Evolutionary conservation across 2,329 filamentous ascomycete genomes (phyloP), one percentile per base, ranked within the genome.

Genomic region (Leptographium flavum): DNA sequence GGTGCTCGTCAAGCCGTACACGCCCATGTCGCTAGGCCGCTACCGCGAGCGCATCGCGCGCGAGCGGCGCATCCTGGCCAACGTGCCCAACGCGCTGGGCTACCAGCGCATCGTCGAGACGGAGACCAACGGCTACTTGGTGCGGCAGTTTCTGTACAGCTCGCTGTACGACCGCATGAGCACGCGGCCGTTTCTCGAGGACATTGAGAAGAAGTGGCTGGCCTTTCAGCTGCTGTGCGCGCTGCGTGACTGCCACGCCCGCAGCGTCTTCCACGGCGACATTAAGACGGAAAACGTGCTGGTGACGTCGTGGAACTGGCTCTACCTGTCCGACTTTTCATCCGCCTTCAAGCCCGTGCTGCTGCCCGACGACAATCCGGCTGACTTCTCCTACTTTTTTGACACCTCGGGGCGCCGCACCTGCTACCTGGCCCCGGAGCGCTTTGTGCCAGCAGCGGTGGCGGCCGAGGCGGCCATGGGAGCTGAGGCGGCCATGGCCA

Each of bases 301-400:
- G 40, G 90, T 98, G 42, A 98, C 92, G 0, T 96, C 92, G 7
- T 98, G 92, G 92, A 95, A 96, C 65, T 98, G 93, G 92, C 73
- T 98, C 2, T 98, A 96, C 60, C 73, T 98, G 32, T 82, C 88
- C n/a, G 92, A 98, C 61, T 98, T 96, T 60, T 94, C 90, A 4
- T 87, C 90, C 0, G 82, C 85, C 0, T 96, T 94, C 67, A 98
- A 98, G 58, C 92, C 88, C 11, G 85, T 88, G 5, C 86, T 87
- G 61, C 70, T 98, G 3, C 92, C 92, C 3, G 90, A 95, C 60
- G 88, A 98, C 57, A 96, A 98, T 56, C 92, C 92, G 1, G 88
- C 87, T 15, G 87, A 96, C 56, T 98, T 96, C 57, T 94, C 88
- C 1, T 96, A 95, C 62, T 98, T 90, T 59, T 98, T 96, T 56